phyloP scores from a whole-genome alignment of 1,284 basidiomycete species.

The Sanghuangporus baumii region DNA sequence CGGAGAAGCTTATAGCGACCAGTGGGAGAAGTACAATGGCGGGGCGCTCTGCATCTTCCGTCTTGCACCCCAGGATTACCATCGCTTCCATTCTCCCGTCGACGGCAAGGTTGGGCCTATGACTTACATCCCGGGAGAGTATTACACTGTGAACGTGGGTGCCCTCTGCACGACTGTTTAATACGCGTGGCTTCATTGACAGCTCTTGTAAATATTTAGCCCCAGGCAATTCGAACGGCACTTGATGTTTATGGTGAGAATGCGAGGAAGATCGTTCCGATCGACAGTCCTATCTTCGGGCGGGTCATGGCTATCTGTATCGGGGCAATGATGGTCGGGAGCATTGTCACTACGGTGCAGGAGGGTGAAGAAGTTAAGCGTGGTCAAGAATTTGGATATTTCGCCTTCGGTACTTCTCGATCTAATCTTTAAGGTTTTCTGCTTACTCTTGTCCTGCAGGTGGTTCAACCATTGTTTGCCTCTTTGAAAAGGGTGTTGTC shows the following conservation, averaged over 20 bases:
- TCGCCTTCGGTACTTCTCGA: conserved; percentile 74
- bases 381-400: conserved; percentile 91
- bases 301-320: conserved; percentile 86
- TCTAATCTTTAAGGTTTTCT: conserved; percentile 11
- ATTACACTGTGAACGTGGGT: conserved; percentile 87
- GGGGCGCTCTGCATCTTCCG: conserved; percentile 85
- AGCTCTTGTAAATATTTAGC: conserved; percentile 36
- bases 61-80: conserved; percentile 95
- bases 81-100: conserved; percentile 92
- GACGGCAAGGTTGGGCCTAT: conserved; percentile 80
- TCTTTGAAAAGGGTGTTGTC: conserved; percentile 80
- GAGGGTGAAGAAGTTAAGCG: conserved; percentile 77
- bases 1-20: conserved; percentile 69
- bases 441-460: conserved; percentile 37
- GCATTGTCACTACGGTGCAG: conserved; percentile 78
- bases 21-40: conserved; percentile 65
- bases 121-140: conserved; percentile 79
- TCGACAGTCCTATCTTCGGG: conserved; percentile 83
- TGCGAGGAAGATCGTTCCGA: conserved; percentile 82
- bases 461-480: conserved; percentile 83
- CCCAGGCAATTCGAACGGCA: conserved; percentile 74
- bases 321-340: conserved; percentile 94
- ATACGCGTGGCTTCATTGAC: neutral
- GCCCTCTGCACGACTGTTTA: conserved; percentile 13
- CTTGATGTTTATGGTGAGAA: conserved; percentile 97